phyloP scores from a whole-genome alignment of 2,329 filamentous ascomycete genomes.

The Thelonectria blattea region DNA sequence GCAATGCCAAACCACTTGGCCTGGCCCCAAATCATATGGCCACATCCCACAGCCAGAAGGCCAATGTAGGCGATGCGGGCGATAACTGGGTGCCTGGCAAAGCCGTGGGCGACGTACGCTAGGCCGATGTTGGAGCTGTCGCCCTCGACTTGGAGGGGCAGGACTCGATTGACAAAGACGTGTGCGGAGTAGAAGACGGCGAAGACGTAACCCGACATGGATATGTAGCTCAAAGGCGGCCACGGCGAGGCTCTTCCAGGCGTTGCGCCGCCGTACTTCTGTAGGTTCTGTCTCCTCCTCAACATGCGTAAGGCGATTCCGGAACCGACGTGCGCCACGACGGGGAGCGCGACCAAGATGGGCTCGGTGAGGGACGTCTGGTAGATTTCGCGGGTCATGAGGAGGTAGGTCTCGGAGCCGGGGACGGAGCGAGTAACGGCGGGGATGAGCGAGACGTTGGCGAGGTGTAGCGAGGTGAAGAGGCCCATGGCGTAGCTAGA shows the following conservation, averaged over 20 bases:
- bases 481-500: constrained; percentile 84
- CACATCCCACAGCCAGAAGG: constrained; percentile 70
- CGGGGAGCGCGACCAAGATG: constrained; percentile 75
- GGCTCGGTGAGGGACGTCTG: constrained; percentile 83
- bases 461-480: constrained; percentile 78
- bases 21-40: constrained; percentile 84
- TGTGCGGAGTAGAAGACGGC: constrained; percentile 72
- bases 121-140: constrained; percentile 87
- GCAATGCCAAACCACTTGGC: constrained; percentile 79
- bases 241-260: constrained; percentile 58
- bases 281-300: constrained; percentile 72
- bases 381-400: constrained; percentile 91
- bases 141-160: constrained; percentile 79
- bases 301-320: constrained; percentile 80
- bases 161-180: constrained; percentile 73
- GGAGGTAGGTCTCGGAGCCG: constrained; percentile 81
- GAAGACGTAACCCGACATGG: constrained; percentile 74
- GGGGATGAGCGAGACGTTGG: constrained; percentile 83
- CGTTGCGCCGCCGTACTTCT: constrained; percentile 75
- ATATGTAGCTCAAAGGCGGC: constrained; percentile 75
- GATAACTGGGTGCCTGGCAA: constrained; percentile 71
- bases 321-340: constrained; percentile 76
- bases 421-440: constrained; percentile 74
- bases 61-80: constrained; percentile 73
- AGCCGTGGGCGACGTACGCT: constrained; percentile 84